Percentiles rank a stretch among this genome's conserved stretches.
Evolutionary conservation across 2,329 filamentous ascomycete genomes (phyloP).

Genomic region (Diplocarpon rosae): DNA sequence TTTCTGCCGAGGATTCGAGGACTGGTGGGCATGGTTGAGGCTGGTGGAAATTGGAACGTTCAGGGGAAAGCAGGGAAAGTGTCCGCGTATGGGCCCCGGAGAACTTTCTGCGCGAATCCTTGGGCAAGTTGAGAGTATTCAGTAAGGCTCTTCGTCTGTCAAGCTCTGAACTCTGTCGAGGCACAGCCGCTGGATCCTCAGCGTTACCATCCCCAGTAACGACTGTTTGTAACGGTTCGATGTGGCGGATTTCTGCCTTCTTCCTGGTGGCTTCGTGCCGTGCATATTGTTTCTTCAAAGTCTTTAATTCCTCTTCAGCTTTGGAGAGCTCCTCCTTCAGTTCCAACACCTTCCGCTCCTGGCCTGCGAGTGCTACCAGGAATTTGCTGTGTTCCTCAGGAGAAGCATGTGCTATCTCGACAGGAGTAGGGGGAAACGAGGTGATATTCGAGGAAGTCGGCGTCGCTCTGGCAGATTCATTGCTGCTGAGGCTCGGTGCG

Average conservation of each 20-base stretch:
- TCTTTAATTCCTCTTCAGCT: slow-evolving; percentile 66
- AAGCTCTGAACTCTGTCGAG: slow-evolving; percentile 43
- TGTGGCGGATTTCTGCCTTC: slow-evolving; percentile 50
- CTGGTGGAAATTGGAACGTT: slow-evolving; percentile 20
- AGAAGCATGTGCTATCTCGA: slow-evolving; percentile 17
- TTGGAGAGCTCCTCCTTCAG: slow-evolving; percentile 78
- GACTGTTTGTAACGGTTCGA: slow-evolving; percentile 40
- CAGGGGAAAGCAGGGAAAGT: slow-evolving; percentile 70
- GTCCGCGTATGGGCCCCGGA: slow-evolving; percentile 52
- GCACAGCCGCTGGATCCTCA: slow-evolving; percentile 18
- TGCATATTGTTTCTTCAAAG: slow-evolving; percentile 77
- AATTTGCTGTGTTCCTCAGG: slow-evolving; percentile 35
- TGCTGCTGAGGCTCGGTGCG: slow-evolving; percentile 17
- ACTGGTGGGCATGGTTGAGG: slow-evolving; percentile 25
- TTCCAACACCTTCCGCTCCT: slow-evolving; percentile 85
- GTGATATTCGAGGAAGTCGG: slow-evolving; percentile 22
- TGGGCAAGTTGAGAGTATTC: slow-evolving; percentile 35
- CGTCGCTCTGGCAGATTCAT: slow-evolving; percentile 21
- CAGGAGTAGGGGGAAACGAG: slow-evolving; percentile 21
- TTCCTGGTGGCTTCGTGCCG: slow-evolving; percentile 67
- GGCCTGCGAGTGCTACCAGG: slow-evolving; percentile 80
- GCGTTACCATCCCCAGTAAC: slow-evolving; percentile 12
- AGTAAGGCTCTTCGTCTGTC: slow-evolving; percentile 64
- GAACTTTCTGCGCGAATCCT: slow-evolving; percentile 44
- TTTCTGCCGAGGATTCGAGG: slow-evolving; percentile 23